Conservation (phyloP, 768 basidiomycete species). For the Arthromyces matolae region DNA sequence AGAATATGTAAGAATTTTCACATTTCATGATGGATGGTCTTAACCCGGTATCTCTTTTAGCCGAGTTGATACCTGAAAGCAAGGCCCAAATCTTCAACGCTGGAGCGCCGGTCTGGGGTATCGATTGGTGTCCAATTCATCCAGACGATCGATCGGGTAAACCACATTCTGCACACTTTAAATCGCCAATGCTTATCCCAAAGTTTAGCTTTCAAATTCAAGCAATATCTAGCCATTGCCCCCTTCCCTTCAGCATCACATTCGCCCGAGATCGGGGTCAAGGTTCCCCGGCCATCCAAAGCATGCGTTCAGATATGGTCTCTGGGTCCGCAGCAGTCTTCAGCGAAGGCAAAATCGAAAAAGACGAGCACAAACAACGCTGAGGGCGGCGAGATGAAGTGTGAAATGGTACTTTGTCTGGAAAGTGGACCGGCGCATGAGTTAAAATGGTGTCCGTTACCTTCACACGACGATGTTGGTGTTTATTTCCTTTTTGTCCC, state of each 20-base stretch:
- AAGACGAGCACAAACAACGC: slow-evolving; percentile 1
- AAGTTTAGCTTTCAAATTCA: slow-evolving; percentile 51
- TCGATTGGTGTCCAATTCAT: slow-evolving; percentile 92
- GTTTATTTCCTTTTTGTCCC: background rate
- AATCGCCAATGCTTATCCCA: slow-evolving; percentile 21
- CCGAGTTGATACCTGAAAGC: slow-evolving; percentile 54
- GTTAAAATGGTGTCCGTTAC: slow-evolving; percentile 91
- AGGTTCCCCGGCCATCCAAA: slow-evolving; percentile 47
- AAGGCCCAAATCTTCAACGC: slow-evolving; percentile 75
- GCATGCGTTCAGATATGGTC: slow-evolving; percentile 91
- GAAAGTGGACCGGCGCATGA: slow-evolving; percentile 79
- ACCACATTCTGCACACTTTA: slow-evolving; percentile 12
- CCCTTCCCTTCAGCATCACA: slow-evolving; percentile 65
- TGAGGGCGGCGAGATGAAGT: slow-evolving; percentile 52
- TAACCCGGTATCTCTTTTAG: slow-evolving; percentile 31
- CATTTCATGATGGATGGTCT: background rate
- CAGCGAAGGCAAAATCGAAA: background rate
- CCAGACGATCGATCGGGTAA: slow-evolving; percentile 51
- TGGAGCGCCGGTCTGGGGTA: slow-evolving; percentile 85
- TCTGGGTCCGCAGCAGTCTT: slow-evolving; percentile 23
- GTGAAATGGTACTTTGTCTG: slow-evolving; percentile 83
- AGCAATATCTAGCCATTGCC: slow-evolving; percentile 83
- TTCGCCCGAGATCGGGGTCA: slow-evolving; percentile 63
- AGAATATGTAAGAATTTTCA: slow-evolving; percentile 65
- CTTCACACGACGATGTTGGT: slow-evolving; percentile 61